Base-by-base conservation (phyloP, 257 asterid genomes). In the Solanum lycopersicoides region DNA sequence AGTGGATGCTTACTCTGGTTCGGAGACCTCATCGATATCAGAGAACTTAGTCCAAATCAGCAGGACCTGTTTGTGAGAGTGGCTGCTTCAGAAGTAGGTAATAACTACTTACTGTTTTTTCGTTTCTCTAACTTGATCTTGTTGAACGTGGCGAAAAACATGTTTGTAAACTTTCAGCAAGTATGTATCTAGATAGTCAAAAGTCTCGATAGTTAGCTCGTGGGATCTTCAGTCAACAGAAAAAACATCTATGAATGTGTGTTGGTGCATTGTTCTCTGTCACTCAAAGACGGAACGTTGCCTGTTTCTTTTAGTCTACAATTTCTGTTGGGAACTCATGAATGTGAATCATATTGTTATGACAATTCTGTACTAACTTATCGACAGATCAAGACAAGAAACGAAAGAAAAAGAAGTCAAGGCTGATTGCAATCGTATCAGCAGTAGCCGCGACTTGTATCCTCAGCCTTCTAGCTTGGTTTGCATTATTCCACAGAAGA, bases 31-130 rank as follows among this genome's bases (percentile, higher is more conserved):
- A 34, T 82, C 14, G 90, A 90, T 85, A 45, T 80, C 34, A 86
- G 80, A 74, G 87, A 84, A 23, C 84, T 60, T 37, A 37, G 18
- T 20, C 83, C 7, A 5, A 73, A 35, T 74, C 82, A 89, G 15
- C 87, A 88, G 69, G 77, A 87, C 7, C 25, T 90, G 21, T 80
- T 80, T 60, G 23, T 90, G 9, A 76, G 89, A 16, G 9, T 80
- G 35, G 82, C 91, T 59, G 82, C 82, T 56, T 84, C 91, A 77
- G 92, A 90, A 87, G 12, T 86, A 45, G 87, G 92, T 90, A 84
- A 86, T 21, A 66, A n/a, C 35, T 76, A 42, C 60, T 76, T 76
- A n/a, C 83, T 76, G 23, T 42, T 73, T 73, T 69, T 53, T 84
- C 21, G 9, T 10, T 34, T 5, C 23, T 65, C 25, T 60, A 71